Base-by-base conservation (phyloP, 371 early-diverging fungal genomes). In the Umbelopsis sp. region DNA sequence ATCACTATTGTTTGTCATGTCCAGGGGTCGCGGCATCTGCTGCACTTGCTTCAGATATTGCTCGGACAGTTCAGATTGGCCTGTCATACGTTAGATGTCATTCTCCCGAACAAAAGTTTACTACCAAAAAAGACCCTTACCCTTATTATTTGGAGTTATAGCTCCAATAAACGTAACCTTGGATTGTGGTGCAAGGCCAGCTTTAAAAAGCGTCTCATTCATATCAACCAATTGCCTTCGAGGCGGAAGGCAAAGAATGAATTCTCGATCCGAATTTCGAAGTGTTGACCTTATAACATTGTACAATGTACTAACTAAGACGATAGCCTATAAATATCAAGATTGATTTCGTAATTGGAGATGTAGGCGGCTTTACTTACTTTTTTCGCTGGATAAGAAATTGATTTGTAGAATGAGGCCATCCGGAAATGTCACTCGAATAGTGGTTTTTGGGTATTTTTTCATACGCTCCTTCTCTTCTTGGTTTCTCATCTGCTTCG, bases 91-190 rank as follows among this genome's bases (percentile, higher is more conserved):
- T 41, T 41, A 41, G 41, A 41, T 41, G 2, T 41, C 41, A 12
- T 12, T 12, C 12, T 41, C 12, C 41, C 41, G 41, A 12, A 29
- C 29, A 41, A 41, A 38, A 41, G 2, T 20, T 12, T 22, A 14
- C 8, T 35, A n/a, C 16, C 6, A 16, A 46, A 25, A 35, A 14
- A 16, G 37, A 20, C 4, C 18, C 65, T 66, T 70, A 74, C 78
- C 72, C 64, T 68, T 65, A 16, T 68, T 57, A 44, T 70, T 74
- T 20, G 69, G 35, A 16, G 44, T 45, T 45, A 73, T 74, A 29
- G 81, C 81, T 78, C 81, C 81, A 9, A 74, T 79, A 75, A 84
- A 81, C 20, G 75, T 79, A 0, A 84, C 74, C 65, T 81, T 81
- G 6, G 81, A 81, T 4, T 81, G 81, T 22, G 84, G 84, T 14